phyloP scores from a whole-genome alignment of 2,329 filamentous ascomycete species.

The Colletotrichum scovillei region DNA sequence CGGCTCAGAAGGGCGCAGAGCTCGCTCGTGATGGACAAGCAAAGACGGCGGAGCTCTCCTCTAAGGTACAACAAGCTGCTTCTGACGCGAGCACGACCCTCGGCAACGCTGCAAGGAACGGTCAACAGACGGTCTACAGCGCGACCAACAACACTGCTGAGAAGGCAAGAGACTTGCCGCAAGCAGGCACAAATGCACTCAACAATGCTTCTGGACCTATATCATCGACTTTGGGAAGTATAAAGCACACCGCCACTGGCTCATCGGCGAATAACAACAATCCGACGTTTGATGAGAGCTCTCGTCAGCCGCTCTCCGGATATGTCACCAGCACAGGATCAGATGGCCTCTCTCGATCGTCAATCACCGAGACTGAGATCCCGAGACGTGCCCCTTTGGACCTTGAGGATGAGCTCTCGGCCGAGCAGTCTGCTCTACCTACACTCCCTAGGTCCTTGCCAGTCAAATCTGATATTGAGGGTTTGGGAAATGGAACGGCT shows the following conservation, averaged over 20 bases:
- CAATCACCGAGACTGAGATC: too few species aligned
- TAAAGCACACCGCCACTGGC: background rate
- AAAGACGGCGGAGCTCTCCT: conserved; percentile 3
- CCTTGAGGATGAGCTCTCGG: too few species aligned
- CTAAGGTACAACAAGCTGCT: background rate
- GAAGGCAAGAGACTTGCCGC: background rate
- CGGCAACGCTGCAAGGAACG: background rate
- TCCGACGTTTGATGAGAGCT: background rate
- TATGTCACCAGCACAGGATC: background rate
- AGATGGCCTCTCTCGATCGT: too few species aligned
- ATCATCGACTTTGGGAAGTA: background rate
- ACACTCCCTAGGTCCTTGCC: too few species aligned
- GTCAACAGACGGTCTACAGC: background rate
- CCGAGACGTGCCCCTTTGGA: too few species aligned
- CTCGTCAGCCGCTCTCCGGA: background rate
- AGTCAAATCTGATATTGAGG: too few species aligned
- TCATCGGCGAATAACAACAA: background rate
- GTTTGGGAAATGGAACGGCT: too few species aligned
- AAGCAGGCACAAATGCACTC: background rate
- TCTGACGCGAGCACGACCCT: background rate
- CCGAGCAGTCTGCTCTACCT: too few species aligned
- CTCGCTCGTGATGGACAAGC: conserved; percentile 15
- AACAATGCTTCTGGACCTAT: background rate
- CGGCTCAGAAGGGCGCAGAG: conserved; percentile 5
- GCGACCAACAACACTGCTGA: background rate